Evolutionary conservation across 2,329 filamentous ascomycete genomes (phyloP).

Genomic region (Rasamsonia emersonii): DNA sequence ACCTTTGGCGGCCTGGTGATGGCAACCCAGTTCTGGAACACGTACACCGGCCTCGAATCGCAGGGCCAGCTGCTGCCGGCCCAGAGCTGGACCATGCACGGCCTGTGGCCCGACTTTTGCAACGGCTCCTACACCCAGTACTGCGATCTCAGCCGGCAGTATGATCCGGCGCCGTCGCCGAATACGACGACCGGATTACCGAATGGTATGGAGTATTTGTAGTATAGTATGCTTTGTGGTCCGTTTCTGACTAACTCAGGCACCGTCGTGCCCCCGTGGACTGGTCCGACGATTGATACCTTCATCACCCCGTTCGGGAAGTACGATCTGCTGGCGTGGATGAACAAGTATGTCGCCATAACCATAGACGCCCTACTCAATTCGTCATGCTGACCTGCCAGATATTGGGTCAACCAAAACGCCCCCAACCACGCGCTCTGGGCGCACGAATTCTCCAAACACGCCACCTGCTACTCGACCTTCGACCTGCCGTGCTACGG

Average conservation of each 20-base stretch:
- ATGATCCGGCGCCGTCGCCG: constrained; percentile 52
- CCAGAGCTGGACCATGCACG: constrained; percentile 52
- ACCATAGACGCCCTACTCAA: neutral
- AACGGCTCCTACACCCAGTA: constrained; percentile 57
- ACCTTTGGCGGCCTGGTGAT: constrained; percentile 57
- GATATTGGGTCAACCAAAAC: constrained; percentile 52
- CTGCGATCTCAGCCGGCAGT: constrained; percentile 57
- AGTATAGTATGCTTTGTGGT: no score
- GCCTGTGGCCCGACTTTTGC: constrained; percentile 49
- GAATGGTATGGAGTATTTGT: constrained; percentile 36
- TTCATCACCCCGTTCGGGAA: constrained; percentile 52
- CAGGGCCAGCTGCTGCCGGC: constrained; percentile 51
- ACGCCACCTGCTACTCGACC: constrained; percentile 58
- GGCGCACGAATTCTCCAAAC: constrained; percentile 61
- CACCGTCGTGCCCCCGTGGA: constrained; percentile 49
- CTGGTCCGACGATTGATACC: constrained; percentile 47
- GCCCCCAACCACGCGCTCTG: constrained; percentile 53
- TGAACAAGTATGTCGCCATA: constrained; percentile 44
- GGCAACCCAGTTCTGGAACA: constrained; percentile 57
- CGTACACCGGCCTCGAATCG: constrained; percentile 52
- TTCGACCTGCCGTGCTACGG: constrained; percentile 60
- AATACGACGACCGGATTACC: constrained; percentile 54
- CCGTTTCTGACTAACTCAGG: constrained; percentile 11
- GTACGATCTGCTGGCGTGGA: constrained; percentile 54
- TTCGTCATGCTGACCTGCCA: constrained; percentile 2